Evolutionary conservation across 1,284 basidiomycete genomes (phyloP).

Genomic region (Tetrapyrgos nigripes): DNA sequence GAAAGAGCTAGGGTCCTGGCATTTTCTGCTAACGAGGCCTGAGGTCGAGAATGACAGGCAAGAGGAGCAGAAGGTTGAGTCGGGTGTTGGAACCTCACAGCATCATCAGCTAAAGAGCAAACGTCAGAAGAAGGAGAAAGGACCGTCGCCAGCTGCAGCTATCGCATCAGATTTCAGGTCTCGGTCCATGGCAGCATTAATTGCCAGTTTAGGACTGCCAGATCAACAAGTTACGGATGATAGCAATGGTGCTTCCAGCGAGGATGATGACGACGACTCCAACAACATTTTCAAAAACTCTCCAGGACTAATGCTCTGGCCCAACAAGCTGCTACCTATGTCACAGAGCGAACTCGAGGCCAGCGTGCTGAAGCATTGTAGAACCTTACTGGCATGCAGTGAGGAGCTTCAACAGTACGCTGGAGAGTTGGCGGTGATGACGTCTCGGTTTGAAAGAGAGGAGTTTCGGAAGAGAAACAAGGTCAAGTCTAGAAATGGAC

Average conservation of each 20-base stretch:
- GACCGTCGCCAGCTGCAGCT: background rate
- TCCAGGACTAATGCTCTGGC: conserved; percentile 42
- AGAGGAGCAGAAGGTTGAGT: too few species aligned
- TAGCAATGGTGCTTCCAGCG: background rate
- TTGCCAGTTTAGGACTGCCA: conserved; percentile 11
- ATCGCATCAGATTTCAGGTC: background rate
- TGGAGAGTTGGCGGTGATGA: conserved; percentile 39
- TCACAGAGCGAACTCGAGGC: conserved; percentile 36
- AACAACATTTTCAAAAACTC: conserved; percentile 10
- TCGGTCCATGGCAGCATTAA: background rate
- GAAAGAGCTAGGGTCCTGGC: conserved; percentile 38
- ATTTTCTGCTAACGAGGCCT: conserved; percentile 21
- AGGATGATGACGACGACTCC: background rate
- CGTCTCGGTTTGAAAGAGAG: conserved; percentile 20
- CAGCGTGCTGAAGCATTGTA: conserved; percentile 41
- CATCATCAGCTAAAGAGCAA: background rate
- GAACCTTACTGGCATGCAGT: conserved; percentile 39
- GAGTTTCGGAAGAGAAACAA: background rate
- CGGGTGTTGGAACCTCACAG: background rate
- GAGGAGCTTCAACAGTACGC: conserved; percentile 38
- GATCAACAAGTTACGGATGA: conserved; percentile 5
- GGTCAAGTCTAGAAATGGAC: too few species aligned
- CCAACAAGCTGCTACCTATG: conserved; percentile 44
- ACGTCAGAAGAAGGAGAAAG: background rate
- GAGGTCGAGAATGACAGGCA: too few species aligned